Evolutionary conservation across 768 basidiomycete genomes (phyloP), one percentile per base, ranked within the genome.

Genomic region (Pleurotus tuber-regium): DNA sequence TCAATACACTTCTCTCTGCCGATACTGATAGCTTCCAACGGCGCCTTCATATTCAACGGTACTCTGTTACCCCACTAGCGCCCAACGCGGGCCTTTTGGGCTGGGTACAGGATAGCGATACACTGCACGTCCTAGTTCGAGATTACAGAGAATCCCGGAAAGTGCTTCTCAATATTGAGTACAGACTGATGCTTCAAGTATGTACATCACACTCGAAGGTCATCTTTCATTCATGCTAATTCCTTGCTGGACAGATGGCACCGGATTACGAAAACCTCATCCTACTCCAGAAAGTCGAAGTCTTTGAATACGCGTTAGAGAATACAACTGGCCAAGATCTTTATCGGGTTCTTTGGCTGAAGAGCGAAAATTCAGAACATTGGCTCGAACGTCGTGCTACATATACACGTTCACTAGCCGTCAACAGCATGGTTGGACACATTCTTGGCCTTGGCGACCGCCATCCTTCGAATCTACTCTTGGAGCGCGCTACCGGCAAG

Each of bases 381-480:
- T 99, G 97, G 97, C 73, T 99, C 24, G 97, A 98, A 63, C 83
- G 97, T 18, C 84, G 97, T 40, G 92, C 94, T 14, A 95, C 92
- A 0, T 98, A 98, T 66, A 98, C 95, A 2, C 83, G 96, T 28
- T 96, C 93, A 14, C 82, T 99, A 24, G 96, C 92, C 4, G 90
- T 97, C 51, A 98, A 91, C 66, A 96, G 92, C 64, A 98, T 98
- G 95, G 93, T 97, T 56, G 97, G 97, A 6, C 93, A 99, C 69
- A 98, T 99, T 54, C 77, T 98, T 46, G 96, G 96, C 31, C 74
- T 99, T 9, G 96, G 96, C n/a, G 96, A 99, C 69, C 86, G 96
- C 11, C 96, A 99, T 65, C 96, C 96, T 25, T 94, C 92, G 56
- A 99, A 99, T 72, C 64, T 98, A 41, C 78, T 99, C 60, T 78